Conservation (phyloP, 2,329 filamentous ascomycete species). For the Blastomyces emzantsi region DNA sequence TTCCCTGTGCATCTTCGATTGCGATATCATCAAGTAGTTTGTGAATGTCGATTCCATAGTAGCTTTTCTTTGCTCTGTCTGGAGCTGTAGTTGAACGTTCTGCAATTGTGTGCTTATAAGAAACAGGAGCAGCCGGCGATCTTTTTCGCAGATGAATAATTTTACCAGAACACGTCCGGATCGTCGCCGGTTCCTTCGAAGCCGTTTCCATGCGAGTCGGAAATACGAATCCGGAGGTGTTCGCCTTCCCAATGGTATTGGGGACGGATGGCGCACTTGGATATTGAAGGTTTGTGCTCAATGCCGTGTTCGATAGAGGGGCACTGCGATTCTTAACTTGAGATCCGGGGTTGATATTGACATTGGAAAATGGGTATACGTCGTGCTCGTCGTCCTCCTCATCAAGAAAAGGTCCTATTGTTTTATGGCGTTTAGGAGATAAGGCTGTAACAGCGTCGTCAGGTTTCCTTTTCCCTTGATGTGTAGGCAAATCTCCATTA, state of each 20-base stretch:
- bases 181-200: slow-evolving; percentile 17
- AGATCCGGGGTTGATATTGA: background rate
- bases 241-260: background rate
- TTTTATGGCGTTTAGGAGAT: slow-evolving; percentile 35
- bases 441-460: slow-evolving; percentile 16
- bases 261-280: background rate
- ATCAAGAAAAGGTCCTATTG: slow-evolving; percentile 36
- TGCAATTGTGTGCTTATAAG: slow-evolving; percentile 48
- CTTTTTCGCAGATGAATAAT: slow-evolving; percentile 37
- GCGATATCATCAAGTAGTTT: slow-evolving; percentile 63
- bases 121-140: slow-evolving; percentile 26
- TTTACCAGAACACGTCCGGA: slow-evolving; percentile 44
- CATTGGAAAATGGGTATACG: slow-evolving; percentile 1
- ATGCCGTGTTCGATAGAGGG: background rate
- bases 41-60: slow-evolving; percentile 91
- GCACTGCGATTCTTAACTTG: background rate
- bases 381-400: slow-evolving; percentile 32
- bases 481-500: slow-evolving; percentile 2
- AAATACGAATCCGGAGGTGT: background rate
- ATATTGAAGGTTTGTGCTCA: background rate
- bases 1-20: slow-evolving; percentile 45
- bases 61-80: slow-evolving; percentile 53
- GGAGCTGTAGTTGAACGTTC: slow-evolving; percentile 42
- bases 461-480: slow-evolving; percentile 35
- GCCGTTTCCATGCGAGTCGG: background rate